Base-by-base conservation (phyloP, 257 asterid genomes). In the Solanum medicagineum region DNA sequence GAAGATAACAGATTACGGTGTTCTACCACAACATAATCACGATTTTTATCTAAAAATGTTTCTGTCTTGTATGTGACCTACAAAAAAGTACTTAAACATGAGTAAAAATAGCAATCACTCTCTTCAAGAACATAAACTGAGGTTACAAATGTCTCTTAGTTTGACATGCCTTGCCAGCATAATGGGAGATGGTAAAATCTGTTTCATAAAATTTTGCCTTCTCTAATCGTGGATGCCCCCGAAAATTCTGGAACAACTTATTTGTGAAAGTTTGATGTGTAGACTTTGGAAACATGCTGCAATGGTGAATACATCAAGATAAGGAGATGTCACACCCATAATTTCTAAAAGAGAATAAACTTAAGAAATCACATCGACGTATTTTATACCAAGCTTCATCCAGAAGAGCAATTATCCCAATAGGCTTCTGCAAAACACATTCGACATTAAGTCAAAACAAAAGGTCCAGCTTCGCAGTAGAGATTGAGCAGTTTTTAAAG, bases 251-350 rank as follows among this genome's bases (percentile, higher is more conserved):
- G 93, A 97, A 95, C 83, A 97, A 89, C 94, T 92, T 95, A 92
- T 93, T 97, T 44, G 99, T 89, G 89, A 97, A 95, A 83, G 99
- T 93, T 89, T 90, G 93, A 68, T 97, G 98, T 5, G 99, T 97
- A 88, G 99, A 97, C 89, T 93, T 97, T 2, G 99, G 99, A 85
- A 97, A 97, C 99, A 97, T 95, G 93, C 99, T 97, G 92, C 92
- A 92, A 40, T 84, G 54, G 73, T 40, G 68, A 71, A 85, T 82
- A 87, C 83, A 57, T 40, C 57, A 32, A 83, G 81, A 83, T 85
- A 85, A 88, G 85, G 86, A 88, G 73, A 87, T 85, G 85, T 74
- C 56, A 77, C 88, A 63, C 15, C 73, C 49, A 36, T 56, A 7
- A 22, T 47, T 54, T 55, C 85, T 81, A 86, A 36, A 62, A 85